Conservation (phyloP, 106 monocot species). For the Cymbidium sinense region DNA sequence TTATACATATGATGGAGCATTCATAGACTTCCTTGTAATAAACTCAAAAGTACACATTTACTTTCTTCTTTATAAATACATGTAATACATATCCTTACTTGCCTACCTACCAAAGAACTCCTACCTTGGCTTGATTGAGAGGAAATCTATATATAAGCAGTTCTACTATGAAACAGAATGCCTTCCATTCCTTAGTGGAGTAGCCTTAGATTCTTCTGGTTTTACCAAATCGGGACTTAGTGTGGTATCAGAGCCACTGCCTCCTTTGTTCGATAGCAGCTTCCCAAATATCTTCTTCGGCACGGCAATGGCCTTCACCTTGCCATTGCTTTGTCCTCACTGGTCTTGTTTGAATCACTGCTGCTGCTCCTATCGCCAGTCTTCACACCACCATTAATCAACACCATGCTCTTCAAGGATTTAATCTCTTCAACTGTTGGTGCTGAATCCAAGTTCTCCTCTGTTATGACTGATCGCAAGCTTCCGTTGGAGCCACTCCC, state of each 20-base stretch:
- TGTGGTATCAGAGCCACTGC: conserved; percentile 59
- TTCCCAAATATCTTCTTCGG: conserved; percentile 65
- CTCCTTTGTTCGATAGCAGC: conserved; percentile 43
- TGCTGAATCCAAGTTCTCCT: conserved; percentile 52
- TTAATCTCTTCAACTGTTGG: conserved; percentile 28
- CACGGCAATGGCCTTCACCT: conserved; percentile 31
- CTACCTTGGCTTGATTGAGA: not conserved
- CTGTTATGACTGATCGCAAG: conserved; percentile 54
- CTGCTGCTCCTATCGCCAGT: not conserved
- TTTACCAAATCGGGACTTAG: conserved; percentile 48
- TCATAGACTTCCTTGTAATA: not conserved
- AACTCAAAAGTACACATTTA: not conserved
- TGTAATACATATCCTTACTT: not conserved
- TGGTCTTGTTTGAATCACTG: too few relatives aligned
- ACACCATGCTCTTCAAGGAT: conserved; percentile 29
- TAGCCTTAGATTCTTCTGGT: conserved; percentile 49
- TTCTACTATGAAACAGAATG: conserved; percentile 35
- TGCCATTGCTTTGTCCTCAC: conserved; percentile 14
- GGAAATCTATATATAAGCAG: not conserved
- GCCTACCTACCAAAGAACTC: not conserved
- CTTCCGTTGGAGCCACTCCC: conserved; percentile 54
- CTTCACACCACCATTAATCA: conserved; percentile 16
- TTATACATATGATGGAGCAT: not conserved
- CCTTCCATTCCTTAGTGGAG: conserved; percentile 46
- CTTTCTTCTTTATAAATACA: conserved; percentile 2